Conservation (phyloP, 192 early-diverging fungal genomes). For the Coemansia reversa region DNA sequence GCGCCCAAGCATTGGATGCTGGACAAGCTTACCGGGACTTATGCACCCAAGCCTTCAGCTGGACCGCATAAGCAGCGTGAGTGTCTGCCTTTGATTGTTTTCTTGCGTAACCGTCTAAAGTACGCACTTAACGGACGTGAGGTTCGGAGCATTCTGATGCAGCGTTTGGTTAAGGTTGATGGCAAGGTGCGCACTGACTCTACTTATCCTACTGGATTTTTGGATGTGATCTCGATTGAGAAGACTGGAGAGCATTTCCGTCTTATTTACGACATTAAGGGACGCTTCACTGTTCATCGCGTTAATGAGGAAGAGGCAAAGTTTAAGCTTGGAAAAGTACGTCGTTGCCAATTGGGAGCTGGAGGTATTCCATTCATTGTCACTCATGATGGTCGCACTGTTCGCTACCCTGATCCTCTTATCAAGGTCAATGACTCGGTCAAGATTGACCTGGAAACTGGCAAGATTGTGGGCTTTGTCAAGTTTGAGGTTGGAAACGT, state of each 20-base stretch:
- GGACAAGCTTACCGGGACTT: slow-evolving; percentile 98
- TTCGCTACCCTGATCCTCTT: slow-evolving; percentile 99
- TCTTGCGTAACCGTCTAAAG: slow-evolving; percentile 99
- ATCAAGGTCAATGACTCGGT: slow-evolving; percentile 99
- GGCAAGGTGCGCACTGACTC: slow-evolving; percentile 96
- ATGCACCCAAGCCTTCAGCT: slow-evolving; percentile 90
- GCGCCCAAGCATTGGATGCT: slow-evolving; percentile 99
- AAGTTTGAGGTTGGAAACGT: slow-evolving; percentile 99
- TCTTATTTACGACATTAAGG: slow-evolving; percentile 99
- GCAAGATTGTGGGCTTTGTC: slow-evolving; percentile 91
- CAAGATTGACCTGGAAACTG: slow-evolving; percentile 91
- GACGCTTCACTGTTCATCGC: slow-evolving; percentile 99
- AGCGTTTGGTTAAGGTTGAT: slow-evolving; percentile 99
- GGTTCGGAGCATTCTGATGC: slow-evolving; percentile 94
- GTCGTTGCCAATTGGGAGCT: slow-evolving; percentile 89
- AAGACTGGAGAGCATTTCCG: slow-evolving; percentile 99
- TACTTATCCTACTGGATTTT: slow-evolving; percentile 96
- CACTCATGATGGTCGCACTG: slow-evolving; percentile 99
- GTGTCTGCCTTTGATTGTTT: slow-evolving; percentile 96
- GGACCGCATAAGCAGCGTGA: slow-evolving; percentile 99
- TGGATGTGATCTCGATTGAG: slow-evolving; percentile 69
- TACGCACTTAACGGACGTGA: slow-evolving; percentile 98
- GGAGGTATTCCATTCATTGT: slow-evolving; percentile 95
- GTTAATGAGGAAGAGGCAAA: slow-evolving; percentile 97
- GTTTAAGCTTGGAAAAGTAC: slow-evolving; percentile 99